phyloP scores from a whole-genome alignment of 192 early-diverging fungal genomes.

The Linnemannia zychae region DNA sequence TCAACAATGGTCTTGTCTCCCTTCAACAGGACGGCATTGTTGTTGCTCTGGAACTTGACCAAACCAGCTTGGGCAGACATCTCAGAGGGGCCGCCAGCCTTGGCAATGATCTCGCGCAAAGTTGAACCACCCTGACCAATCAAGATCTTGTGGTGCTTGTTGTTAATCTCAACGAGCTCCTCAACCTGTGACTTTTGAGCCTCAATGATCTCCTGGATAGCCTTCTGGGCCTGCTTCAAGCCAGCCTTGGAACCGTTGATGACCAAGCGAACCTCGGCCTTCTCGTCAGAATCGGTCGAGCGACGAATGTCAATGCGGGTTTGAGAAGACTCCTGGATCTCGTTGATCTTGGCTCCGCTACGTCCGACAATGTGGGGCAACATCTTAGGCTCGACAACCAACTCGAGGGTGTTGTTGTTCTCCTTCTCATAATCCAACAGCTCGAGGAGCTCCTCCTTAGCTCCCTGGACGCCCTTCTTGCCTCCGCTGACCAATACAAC shows the following conservation, averaged over 20 bases:
- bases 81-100: slow-evolving; percentile 71
- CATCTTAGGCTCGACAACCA: slow-evolving; percentile 72
- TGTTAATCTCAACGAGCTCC: slow-evolving; percentile 62
- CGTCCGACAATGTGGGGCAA: slow-evolving; percentile 87
- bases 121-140: slow-evolving; percentile 75
- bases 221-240: slow-evolving; percentile 66
- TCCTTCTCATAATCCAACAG: slow-evolving; percentile 87
- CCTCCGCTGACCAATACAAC: slow-evolving; percentile 88
- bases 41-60: slow-evolving; percentile 74
- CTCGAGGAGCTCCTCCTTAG: slow-evolving; percentile 87
- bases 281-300: slow-evolving; percentile 54
- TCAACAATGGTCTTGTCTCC: slow-evolving; percentile 73
- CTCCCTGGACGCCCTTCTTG: slow-evolving; percentile 82
- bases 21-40: slow-evolving; percentile 72
- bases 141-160: slow-evolving; percentile 72
- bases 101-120: slow-evolving; percentile 72
- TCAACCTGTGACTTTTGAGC: slow-evolving; percentile 72
- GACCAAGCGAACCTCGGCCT: slow-evolving; percentile 58
- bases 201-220: slow-evolving; percentile 69
- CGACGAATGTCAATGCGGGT: slow-evolving; percentile 83
- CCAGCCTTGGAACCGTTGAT: slow-evolving; percentile 69
- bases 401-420: slow-evolving; percentile 73
- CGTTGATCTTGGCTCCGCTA: slow-evolving; percentile 75
- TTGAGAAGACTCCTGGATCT: slow-evolving; percentile 79
- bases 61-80: slow-evolving; percentile 59